Base-by-base conservation (phyloP, 306 rosid species). In the Astragalus membranaceus region DNA sequence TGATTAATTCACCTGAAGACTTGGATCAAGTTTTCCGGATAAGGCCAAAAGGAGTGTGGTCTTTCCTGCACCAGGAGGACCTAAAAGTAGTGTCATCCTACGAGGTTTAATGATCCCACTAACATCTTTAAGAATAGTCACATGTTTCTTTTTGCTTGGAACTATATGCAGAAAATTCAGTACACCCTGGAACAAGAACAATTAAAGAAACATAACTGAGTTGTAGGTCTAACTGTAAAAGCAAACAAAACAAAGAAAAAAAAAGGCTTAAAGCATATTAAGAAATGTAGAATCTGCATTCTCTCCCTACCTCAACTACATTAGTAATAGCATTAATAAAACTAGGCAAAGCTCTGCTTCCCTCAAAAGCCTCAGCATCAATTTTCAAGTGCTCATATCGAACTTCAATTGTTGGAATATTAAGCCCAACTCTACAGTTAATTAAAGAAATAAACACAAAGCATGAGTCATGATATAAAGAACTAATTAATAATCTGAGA, bases 21-120 rank as follows among this genome's bases (percentile, higher is more conserved):
- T 80, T 12, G 75, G 33, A 48, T 82, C 95, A 39, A 86, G 89
- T 64, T 88, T 88, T 55, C 98, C 98, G 2, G 96, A 78, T 41
- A 92, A 83, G 54, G 89, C 88, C 54, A 82, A 35, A 57, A 88
- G 70, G 5, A 88, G 16, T 1, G 91, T 82, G 32, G 95, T 88
- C 79, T 86, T 88, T 30, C 95, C 91, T 10, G 91, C 78, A 15
- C 89, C 74, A 26, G 91, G 95, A 70, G 91, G 89, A 51, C 95
- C 95, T 56, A 88, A 54, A 70, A 88, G 91, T 15, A 88, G 61
- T 15, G 95, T 86, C 92, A 89, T 80, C 87, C 89, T 79, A 4
- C 89, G 79, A 16, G 96, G 96, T 54, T 74, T 89, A 55, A 86
- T 51, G 0, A 82, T 73, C 63, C 96, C 96, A 67, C 81, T 81